phyloP scores from a whole-genome alignment of 305 asterid genomes.

The Solanum hybrid region DNA sequence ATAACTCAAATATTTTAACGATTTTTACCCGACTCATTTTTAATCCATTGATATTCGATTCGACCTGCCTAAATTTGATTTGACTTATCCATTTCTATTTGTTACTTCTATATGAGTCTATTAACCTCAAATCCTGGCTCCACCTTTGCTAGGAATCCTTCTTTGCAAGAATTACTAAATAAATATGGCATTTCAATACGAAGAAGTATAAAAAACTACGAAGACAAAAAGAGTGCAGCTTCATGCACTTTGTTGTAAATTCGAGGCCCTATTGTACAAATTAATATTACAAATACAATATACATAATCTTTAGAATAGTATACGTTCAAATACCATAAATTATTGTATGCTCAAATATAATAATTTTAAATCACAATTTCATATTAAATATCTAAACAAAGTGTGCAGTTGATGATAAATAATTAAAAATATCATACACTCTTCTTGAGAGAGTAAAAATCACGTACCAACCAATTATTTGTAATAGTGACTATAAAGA shows the following conservation, averaged over 20 bases:
- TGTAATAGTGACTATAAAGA: background rate
- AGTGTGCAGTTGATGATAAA: no score
- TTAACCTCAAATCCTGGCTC: background rate
- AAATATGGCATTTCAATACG: background rate
- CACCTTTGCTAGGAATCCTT: background rate
- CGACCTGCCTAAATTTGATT: background rate
- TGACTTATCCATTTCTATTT: background rate
- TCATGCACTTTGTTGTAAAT: background rate
- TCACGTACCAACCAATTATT: background rate
- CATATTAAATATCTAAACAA: no score
- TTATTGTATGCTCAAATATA: no score
- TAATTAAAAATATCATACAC: background rate
- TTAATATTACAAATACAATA: no score
- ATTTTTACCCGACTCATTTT: no score
- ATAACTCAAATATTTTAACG: no score
- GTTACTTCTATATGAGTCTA: background rate
- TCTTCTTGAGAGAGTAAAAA: background rate
- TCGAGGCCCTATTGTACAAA: background rate
- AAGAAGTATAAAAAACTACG: no score
- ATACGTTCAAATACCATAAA: background rate
- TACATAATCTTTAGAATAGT: no score
- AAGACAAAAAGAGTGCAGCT: background rate
- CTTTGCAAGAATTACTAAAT: background rate
- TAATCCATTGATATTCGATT: background rate
- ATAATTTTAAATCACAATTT: no score